A percentile compares a stretch with the other conserved stretches of the same genome.
Conservation (phyloP, 2,329 filamentous ascomycete genomes). For the Lasiodiplodia citricola region DNA sequence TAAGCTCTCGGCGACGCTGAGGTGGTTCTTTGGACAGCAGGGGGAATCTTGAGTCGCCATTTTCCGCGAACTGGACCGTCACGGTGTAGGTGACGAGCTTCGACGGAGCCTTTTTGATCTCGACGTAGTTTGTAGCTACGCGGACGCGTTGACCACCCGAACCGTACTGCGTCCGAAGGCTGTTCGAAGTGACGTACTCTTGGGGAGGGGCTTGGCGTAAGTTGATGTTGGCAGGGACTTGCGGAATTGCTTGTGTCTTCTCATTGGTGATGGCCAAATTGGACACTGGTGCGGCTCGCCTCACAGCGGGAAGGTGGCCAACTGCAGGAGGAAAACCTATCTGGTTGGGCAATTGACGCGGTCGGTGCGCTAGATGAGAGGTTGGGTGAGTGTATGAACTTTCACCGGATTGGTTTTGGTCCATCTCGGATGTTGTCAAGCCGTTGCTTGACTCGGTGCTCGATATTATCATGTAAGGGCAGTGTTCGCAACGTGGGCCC, state of each 20-base stretch:
- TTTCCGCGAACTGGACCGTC: neutral
- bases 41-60: neutral
- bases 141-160: neutral
- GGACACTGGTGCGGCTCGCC: neutral
- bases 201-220: neutral
- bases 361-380: neutral
- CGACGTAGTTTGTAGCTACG: slow-evolving; percentile 22
- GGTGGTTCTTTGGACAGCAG: neutral
- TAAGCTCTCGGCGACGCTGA: neutral
- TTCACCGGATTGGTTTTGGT: neutral
- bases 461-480: too few species aligned
- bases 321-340: neutral
- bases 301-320: neutral
- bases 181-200: neutral
- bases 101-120: neutral
- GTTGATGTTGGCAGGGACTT: neutral
- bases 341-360: neutral
- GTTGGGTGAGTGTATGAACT: neutral
- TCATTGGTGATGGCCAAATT: neutral
- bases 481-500: too few species aligned
- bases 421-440: neutral
- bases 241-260: neutral
- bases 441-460: neutral
- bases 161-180: neutral
- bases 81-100: slow-evolving; percentile 15